phyloP scores from a whole-genome alignment of 2,329 filamentous ascomycete genomes.

The Juglanconis juglandina region DNA sequence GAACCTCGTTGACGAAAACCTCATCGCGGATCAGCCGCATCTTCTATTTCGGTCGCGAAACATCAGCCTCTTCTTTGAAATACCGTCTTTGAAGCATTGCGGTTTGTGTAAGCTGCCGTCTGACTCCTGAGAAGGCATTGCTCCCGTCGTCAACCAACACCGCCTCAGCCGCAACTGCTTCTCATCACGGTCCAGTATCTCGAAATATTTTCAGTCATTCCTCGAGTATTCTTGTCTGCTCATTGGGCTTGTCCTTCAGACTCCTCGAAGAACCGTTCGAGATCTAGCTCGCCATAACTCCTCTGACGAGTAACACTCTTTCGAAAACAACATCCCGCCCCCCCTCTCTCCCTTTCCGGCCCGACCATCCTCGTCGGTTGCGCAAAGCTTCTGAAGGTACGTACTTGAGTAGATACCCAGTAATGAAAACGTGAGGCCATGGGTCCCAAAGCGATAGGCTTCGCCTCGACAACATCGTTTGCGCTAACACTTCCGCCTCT shows the following conservation, averaged over 20 bases:
- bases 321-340: not conserved
- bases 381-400: not conserved
- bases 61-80: no score
- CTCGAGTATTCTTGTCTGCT: not conserved
- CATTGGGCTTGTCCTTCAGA: not conserved
- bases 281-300: not conserved
- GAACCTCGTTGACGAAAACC: no score
- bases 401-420: not conserved
- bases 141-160: not conserved
- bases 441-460: not conserved
- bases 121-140: not conserved
- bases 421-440: not conserved
- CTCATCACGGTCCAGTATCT: not conserved
- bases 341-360: not conserved
- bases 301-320: not conserved
- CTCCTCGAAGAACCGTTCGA: not conserved
- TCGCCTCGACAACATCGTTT: not conserved
- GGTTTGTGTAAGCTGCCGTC: no score
- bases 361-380: not conserved
- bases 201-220: not conserved
- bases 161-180: not conserved
- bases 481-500: not conserved
- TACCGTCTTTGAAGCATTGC: no score
- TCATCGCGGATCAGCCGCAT: no score
- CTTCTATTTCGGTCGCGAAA: no score